Base-by-base conservation (phyloP, 2,329 filamentous ascomycete species). In the Endothia cerciana region DNA sequence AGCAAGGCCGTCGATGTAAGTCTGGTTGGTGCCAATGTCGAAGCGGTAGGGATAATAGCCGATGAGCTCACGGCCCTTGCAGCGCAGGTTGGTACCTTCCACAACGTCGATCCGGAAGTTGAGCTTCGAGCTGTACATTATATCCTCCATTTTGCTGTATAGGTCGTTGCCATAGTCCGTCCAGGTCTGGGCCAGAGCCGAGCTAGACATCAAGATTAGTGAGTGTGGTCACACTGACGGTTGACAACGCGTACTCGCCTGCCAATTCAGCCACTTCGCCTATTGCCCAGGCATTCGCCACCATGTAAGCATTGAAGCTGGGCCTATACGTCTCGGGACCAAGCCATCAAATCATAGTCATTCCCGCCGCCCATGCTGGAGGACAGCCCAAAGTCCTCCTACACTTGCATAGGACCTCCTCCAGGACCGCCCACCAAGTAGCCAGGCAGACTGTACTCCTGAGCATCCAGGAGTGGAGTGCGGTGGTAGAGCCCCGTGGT, bases 51-150 rank as follows among this genome's bases (percentile, higher is more conserved):
- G 45, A 11, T 25, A 49, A 28, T 49, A 49, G 13, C 45, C 45
- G 22, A 49, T 49, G 22, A 49, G 45, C 22, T 49, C 45, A 15
- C 45, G 45, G 45, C 45, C 45, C 6, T 49, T 10, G 6, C 45
- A 49, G 3, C 11, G 45, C 22, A 49, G 22, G 45, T 49, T 49
- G 45, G 45, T 49, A 11, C 22, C 22, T 13, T 49, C 17, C 3
- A 49, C 45, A 15, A 49, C 45, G 45, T 49, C 45, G 45, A 49
- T 49, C 45, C 45, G 25, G 22, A 49, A 49, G 22, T 49, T 49
- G 22, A 28, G 45, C 45, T 49, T n/a, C 13, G 45, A 2, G 45
- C 45, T 49, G 45, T 49, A 49, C 45, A 49, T 15, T 4, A 49
- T 11, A 8, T 49, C 4, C 11, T 49, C 22, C 45, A 49, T 49